Percentiles rank a stretch among this genome's conserved stretches.
These are phyloP conservation scores for Amanita brunnescens DNA, from an alignment of 768 basidiomycete species.

Conservation along the genomic window DNA sequence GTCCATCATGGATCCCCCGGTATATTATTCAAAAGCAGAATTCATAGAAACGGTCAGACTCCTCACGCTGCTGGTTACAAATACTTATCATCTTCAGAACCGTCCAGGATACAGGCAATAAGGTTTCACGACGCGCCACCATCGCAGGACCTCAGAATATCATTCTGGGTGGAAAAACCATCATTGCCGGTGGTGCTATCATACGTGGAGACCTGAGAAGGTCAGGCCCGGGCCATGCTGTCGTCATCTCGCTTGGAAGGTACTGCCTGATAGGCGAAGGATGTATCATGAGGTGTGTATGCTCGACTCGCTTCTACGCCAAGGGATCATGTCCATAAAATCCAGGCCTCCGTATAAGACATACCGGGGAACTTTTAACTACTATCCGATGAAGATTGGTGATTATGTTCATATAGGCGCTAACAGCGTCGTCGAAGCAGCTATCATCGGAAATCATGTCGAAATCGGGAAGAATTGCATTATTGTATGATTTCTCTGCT, in stretches of 20 bases:
- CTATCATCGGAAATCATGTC: slow-evolving; percentile 88
- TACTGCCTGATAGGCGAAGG: slow-evolving; percentile 91
- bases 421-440: slow-evolving; percentile 86
- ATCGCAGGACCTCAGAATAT: slow-evolving; percentile 96
- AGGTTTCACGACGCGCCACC: slow-evolving; percentile 85
- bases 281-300: slow-evolving; percentile 68
- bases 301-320: not conserved
- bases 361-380: slow-evolving; percentile 87
- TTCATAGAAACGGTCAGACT: slow-evolving; percentile 75
- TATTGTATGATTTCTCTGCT: slow-evolving; percentile 48
- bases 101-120: slow-evolving; percentile 86
- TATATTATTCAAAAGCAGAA: slow-evolving; percentile 75
- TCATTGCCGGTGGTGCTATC: slow-evolving; percentile 84
- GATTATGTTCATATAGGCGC: slow-evolving; percentile 93
- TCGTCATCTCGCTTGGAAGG: slow-evolving; percentile 86
- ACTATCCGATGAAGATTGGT: slow-evolving; percentile 96
- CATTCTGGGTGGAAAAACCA: slow-evolving; percentile 93
- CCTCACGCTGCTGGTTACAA: not conserved
- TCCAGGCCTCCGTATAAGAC: slow-evolving; percentile 80
- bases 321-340: not conserved
- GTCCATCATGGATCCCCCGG: slow-evolving; percentile 53
- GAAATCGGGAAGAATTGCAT: slow-evolving; percentile 95
- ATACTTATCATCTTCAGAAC: slow-evolving; percentile 1
- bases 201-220: slow-evolving; percentile 90
- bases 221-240: slow-evolving; percentile 85